Evolutionary conservation across 1,284 basidiomycete species (phyloP), one percentile per base, ranked within the genome.

Genomic region (Ustilago esculenta): DNA sequence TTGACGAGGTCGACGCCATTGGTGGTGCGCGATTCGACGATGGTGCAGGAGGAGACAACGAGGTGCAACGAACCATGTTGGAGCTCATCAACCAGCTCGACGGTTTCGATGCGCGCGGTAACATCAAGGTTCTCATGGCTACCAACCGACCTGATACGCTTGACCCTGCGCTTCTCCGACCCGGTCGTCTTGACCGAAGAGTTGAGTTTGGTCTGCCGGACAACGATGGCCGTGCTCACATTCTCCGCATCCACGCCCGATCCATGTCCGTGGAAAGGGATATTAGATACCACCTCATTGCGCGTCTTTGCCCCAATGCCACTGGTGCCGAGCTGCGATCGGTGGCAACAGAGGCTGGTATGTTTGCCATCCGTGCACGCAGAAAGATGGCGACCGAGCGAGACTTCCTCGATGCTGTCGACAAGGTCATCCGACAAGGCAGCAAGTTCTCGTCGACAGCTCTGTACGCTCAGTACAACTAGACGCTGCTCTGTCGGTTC

Each of bases 101-200:
- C 80, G 96, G 96, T 42, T 99, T 99, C 84, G 96, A 98, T 83
- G 91, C 95, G 1, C 85, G 96, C 84, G 96, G 96, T 17, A 98
- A 98, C 82, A 98, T 99, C 85, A 99, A 99, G 84, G 95, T 99
- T 34, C 86, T 98, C 52, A 99, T 99, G 96, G 96, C 96, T 30
- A 98, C 96, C 10, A 98, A 99, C 85, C 86, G 95, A 84, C 96
- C 96, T 18, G 96, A 99, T 83, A 98, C 96, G 1, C 87, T 99
- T 46, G 96, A 99, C 83, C 96, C 96, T 47, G 96, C 96, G 6
- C 86, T 99, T 15, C 86, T 99, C 41, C 90, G 96, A 72, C 96
- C 96, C 9, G 96, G 96, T 63, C 91, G 96, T 83, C 85, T 99
- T 34, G 96, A 99, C 84, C 88, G 96, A 74, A 88, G 94, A 36